Percentiles rank a stretch among this genome's conserved stretches.
Conservation (phyloP, 2,329 filamentous ascomycete species). For the Arthrobotrys entomopaga region DNA sequence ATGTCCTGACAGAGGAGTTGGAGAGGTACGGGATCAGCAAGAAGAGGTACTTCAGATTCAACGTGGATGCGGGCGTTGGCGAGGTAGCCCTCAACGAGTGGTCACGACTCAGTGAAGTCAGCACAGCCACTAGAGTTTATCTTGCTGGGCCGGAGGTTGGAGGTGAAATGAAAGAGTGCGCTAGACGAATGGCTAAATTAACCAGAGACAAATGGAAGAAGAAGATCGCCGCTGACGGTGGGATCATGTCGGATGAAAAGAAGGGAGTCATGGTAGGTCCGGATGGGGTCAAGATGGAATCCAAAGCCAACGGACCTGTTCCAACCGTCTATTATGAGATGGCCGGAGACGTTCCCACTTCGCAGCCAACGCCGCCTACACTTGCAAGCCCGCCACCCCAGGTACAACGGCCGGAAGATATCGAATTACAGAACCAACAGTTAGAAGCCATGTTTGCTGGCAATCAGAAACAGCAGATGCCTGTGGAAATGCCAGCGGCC, state of each 20-base stretch:
- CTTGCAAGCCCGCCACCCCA: conserved; percentile 24
- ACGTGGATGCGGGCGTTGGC: conserved; percentile 93
- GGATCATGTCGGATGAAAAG: conserved; percentile 45
- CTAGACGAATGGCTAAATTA: conserved; percentile 49
- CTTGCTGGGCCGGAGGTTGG: conserved; percentile 78
- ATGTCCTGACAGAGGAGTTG: conserved; percentile 56
- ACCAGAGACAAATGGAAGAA: conserved; percentile 53
- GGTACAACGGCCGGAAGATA: conserved; percentile 28
- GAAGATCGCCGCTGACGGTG: conserved; percentile 45
- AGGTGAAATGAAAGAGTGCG: conserved; percentile 62
- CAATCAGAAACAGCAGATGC: conserved; percentile 20
- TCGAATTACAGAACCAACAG: conserved; percentile 36
- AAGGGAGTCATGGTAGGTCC: conserved; percentile 26
- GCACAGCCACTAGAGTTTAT: conserved; percentile 87
- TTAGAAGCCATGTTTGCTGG: conserved; percentile 39
- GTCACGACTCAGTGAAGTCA: conserved; percentile 91
- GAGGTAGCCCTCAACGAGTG: conserved; percentile 99
- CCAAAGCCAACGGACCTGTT: conserved; percentile 36
- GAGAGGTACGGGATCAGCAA: conserved; percentile 78
- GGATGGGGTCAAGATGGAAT: conserved; percentile 41
- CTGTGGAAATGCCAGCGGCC: conserved; percentile 49
- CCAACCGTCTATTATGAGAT: conserved; percentile 52
- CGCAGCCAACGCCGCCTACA: background rate
- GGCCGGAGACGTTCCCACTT: conserved; percentile 31
- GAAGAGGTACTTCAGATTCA: conserved; percentile 92